Conservation (phyloP, 2,329 filamentous ascomycete genomes). For the Pseudogymnoascus sp. region DNA sequence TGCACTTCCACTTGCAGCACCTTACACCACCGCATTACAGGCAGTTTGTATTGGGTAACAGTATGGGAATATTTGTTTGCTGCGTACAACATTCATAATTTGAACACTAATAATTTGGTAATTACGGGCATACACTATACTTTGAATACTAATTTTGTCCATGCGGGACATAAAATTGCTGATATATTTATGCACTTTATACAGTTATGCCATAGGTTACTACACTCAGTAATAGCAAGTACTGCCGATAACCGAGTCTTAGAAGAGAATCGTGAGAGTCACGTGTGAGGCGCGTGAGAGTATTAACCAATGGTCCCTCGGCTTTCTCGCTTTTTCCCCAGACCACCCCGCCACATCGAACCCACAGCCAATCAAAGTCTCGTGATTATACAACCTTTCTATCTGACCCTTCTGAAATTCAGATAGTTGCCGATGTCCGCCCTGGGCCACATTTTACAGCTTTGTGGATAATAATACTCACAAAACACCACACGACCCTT, state of each 20-base stretch:
- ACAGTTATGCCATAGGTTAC: too few species aligned
- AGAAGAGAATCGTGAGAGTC: background rate
- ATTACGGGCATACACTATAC: background rate
- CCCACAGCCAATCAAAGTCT: background rate
- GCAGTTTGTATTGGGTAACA: background rate
- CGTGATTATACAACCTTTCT: background rate
- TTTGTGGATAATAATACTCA: background rate
- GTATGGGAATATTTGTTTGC: background rate
- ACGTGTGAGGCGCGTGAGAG: background rate
- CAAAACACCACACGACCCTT: background rate
- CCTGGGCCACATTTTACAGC: background rate
- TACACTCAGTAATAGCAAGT: too few species aligned
- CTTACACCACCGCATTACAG: background rate
- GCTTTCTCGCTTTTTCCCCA: background rate
- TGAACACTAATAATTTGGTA: background rate
- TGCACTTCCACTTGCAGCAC: background rate
- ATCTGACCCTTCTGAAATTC: background rate
- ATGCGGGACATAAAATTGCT: too few species aligned
- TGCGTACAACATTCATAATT: background rate
- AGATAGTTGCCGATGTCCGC: slow-evolving; percentile 1
- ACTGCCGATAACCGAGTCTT: background rate
- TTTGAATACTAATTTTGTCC: too few species aligned
- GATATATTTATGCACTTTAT: too few species aligned
- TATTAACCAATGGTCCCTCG: background rate
- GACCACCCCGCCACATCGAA: background rate